Percentiles rank a stretch among this genome's conserved stretches.
These are phyloP conservation scores for Gynostemma pentaphyllum DNA, from an alignment of 306 rosid genomes.

Conservation along the genomic window DNA sequence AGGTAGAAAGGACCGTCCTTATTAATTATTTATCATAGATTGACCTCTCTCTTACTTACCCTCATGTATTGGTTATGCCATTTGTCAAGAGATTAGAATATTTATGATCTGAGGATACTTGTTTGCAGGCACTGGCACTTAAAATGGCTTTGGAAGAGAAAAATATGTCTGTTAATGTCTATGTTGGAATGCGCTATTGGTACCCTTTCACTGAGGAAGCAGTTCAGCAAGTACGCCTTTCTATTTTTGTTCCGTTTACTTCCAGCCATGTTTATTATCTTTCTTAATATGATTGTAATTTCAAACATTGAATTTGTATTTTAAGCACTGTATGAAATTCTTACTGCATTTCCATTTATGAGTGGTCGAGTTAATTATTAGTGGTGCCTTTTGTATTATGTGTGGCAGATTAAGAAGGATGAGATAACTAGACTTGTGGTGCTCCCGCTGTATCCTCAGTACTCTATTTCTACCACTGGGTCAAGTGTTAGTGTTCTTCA, in stretches of 20 bases:
- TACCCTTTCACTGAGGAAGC: constrained; percentile 99
- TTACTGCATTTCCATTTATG: not conserved
- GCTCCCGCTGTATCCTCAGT: constrained; percentile 93
- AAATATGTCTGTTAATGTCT: constrained; percentile 60
- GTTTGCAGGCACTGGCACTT: constrained; percentile 74
- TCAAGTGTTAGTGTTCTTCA: constrained; percentile 83
- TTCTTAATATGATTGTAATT: not conserved
- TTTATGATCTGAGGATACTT: constrained; percentile 10
- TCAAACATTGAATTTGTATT: not conserved
- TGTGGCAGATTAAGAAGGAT: constrained; percentile 70
- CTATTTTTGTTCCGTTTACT: not conserved
- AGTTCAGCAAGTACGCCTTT: constrained; percentile 57
- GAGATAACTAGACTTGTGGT: constrained; percentile 89
- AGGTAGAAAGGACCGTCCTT: constrained; percentile 33
- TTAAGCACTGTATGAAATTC: not conserved
- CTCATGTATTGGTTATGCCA: not conserved
- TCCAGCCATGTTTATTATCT: not conserved
- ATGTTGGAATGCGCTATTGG: constrained; percentile 98
- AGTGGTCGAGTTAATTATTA: not conserved
- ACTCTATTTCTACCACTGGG: constrained; percentile 99
- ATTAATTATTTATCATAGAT: not conserved
- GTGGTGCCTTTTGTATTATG: not conserved
- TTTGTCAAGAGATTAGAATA: not conserved
- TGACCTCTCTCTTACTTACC: not conserved
- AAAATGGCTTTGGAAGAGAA: constrained; percentile 73